phyloP scores from a whole-genome alignment of 768 basidiomycete species.

The Boletus edulis region DNA sequence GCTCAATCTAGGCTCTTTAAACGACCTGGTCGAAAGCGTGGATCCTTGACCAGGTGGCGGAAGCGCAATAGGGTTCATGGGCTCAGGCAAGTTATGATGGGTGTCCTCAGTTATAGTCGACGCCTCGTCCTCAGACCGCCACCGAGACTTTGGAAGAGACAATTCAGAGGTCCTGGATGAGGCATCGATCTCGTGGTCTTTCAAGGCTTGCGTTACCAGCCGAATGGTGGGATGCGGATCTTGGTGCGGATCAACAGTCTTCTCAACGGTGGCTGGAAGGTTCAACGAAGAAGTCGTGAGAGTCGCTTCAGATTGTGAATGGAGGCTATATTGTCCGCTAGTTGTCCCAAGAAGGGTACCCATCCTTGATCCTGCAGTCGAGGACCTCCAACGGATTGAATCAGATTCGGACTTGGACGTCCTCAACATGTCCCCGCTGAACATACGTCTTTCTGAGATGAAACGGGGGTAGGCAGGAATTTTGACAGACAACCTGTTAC shows the following conservation, averaged over 20 bases:
- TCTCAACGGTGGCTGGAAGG: slow-evolving; percentile 4
- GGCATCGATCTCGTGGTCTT: background rate
- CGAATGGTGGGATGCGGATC: slow-evolving; percentile 21
- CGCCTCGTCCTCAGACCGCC: slow-evolving; percentile 15
- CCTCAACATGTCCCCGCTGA: slow-evolving; percentile 24
- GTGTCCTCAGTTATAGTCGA: slow-evolving; percentile 2
- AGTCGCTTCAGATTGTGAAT: slow-evolving; percentile 29
- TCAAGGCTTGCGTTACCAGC: slow-evolving; percentile 17
- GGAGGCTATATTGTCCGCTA: slow-evolving; percentile 9
- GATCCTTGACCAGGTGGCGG: slow-evolving; percentile 18
- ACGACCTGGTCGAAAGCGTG: slow-evolving; percentile 14
- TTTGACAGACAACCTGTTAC: slow-evolving; percentile 36
- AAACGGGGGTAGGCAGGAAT: slow-evolving; percentile 30
- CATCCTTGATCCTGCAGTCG: slow-evolving; percentile 10
- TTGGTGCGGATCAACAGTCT: slow-evolving; percentile 7
- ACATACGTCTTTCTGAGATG: slow-evolving; percentile 22
- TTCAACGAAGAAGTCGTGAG: slow-evolving; percentile 13
- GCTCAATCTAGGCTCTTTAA: slow-evolving; percentile 57
- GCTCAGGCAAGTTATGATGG: slow-evolving; percentile 8
- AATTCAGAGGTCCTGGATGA: slow-evolving; percentile 1
- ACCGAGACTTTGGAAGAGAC: slow-evolving; percentile 8
- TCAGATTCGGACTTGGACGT: slow-evolving; percentile 20
- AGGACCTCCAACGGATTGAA: slow-evolving; percentile 14
- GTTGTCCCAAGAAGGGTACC: slow-evolving; percentile 5
- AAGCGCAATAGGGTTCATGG: slow-evolving; percentile 9